Conservation (phyloP, 768 basidiomycete genomes). For the Cyclocybe cylindracea region DNA sequence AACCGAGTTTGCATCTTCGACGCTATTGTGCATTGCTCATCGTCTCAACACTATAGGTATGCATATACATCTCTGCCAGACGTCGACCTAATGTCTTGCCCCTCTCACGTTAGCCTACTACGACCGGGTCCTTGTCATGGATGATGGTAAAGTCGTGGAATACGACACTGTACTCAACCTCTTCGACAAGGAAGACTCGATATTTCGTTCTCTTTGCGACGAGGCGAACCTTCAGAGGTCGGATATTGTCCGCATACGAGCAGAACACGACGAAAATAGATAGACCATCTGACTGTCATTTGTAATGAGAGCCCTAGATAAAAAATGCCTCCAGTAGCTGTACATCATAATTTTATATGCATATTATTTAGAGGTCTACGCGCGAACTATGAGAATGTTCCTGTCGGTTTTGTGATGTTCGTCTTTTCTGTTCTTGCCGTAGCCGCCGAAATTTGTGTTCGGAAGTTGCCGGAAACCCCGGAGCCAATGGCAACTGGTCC, state of each 20-base stretch:
- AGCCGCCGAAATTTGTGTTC: no score
- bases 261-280: conserved; percentile 26
- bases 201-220: conserved; percentile 71
- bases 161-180: conserved; percentile 74
- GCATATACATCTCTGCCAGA: conserved; percentile 7
- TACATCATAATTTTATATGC: no score
- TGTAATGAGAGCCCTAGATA: not conserved
- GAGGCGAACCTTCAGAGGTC: conserved; percentile 58
- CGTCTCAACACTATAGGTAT: conserved; percentile 58
- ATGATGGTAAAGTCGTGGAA: conserved; percentile 66
- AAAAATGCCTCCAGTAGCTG: not conserved
- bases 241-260: conserved; percentile 57
- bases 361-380: no score
- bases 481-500: no score
- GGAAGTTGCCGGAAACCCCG: no score
- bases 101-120: conserved; percentile 47
- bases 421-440: no score
- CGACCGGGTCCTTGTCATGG: conserved; percentile 77
- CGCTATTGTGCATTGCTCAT: conserved; percentile 59
- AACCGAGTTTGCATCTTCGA: conserved; percentile 55
- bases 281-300: conserved; percentile 4
- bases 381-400: no score
- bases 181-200: conserved; percentile 60
- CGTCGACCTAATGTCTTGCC: not conserved
- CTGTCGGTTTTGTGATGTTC: no score